phyloP scores from a whole-genome alignment of 1,284 basidiomycete genomes.

The Apiotrichum siamense region DNA sequence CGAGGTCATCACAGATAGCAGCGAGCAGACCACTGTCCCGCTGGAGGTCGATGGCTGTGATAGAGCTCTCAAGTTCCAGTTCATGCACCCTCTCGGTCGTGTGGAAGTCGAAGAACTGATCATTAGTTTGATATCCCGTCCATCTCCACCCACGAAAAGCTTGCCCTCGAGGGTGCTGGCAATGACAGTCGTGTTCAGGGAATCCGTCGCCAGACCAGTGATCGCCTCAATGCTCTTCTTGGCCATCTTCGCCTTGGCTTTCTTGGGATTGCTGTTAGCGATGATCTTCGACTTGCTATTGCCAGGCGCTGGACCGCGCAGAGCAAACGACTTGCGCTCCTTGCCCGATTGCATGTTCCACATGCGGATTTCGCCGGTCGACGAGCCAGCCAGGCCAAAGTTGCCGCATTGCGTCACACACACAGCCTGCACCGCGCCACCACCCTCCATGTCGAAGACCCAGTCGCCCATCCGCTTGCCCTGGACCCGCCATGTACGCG shows the following conservation, averaged over 20 bases:
- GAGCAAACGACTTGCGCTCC: slow-evolving; percentile 66
- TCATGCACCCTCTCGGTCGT: slow-evolving; percentile 66
- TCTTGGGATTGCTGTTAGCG: slow-evolving; percentile 22
- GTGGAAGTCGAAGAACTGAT: slow-evolving; percentile 93
- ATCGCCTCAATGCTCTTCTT: slow-evolving; percentile 57
- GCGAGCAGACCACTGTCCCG: slow-evolving; percentile 82
- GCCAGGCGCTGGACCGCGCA: slow-evolving; percentile 57
- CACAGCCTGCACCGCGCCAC: slow-evolving; percentile 57
- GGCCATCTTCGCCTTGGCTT: slow-evolving; percentile 41
- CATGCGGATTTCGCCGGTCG: slow-evolving; percentile 70
- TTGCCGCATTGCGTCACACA: slow-evolving; percentile 94
- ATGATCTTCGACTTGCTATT: slow-evolving; percentile 49
- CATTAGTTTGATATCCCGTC: not conserved
- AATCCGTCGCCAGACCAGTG: slow-evolving; percentile 78
- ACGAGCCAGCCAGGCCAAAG: slow-evolving; percentile 79
- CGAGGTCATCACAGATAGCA: slow-evolving; percentile 75
- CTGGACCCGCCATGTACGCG: slow-evolving; percentile 78
- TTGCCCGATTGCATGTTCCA: slow-evolving; percentile 97
- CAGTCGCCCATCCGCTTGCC: slow-evolving; percentile 73
- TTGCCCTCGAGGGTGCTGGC: slow-evolving; percentile 83
- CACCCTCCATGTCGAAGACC: slow-evolving; percentile 49
- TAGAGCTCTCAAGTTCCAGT: slow-evolving; percentile 61
- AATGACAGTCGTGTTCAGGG: slow-evolving; percentile 73
- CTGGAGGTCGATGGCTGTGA: slow-evolving; percentile 69
- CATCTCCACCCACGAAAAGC: slow-evolving; percentile 60